These are phyloP conservation scores for Pythium guiyangense DNA, from an alignment of 352 stramenopile species.

Conservation along the genomic window DNA sequence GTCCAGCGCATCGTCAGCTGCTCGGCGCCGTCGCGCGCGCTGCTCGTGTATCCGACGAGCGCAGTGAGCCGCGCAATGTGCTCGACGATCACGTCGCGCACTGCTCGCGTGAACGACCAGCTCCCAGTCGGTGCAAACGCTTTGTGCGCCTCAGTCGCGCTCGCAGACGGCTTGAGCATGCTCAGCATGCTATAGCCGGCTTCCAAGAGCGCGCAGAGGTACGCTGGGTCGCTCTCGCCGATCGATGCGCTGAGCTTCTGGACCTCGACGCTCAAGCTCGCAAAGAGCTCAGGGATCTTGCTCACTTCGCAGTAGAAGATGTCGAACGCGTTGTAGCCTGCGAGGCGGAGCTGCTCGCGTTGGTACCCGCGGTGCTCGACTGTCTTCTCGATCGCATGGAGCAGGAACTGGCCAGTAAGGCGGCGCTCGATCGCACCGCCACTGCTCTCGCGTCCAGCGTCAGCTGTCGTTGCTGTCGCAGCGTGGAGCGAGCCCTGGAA, in stretches of 20 bases:
- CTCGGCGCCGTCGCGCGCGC: neutral
- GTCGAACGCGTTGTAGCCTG: slow-evolving; percentile 84
- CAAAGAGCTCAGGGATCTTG: slow-evolving; percentile 70
- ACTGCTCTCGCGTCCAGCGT: neutral
- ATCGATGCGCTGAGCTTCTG: slow-evolving; percentile 44
- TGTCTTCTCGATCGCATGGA: slow-evolving; percentile 70
- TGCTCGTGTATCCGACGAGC: slow-evolving; percentile 41
- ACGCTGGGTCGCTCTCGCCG: slow-evolving; percentile 55
- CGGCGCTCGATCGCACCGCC: slow-evolving; percentile 22
- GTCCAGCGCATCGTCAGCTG: slow-evolving; percentile 41
- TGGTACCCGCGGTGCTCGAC: slow-evolving; percentile 73
- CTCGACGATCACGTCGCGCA: slow-evolving; percentile 56
- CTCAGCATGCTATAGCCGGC: slow-evolving; percentile 67
- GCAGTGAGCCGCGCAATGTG: slow-evolving; percentile 56
- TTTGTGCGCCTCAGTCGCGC: slow-evolving; percentile 14
- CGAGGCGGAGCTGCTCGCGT: slow-evolving; percentile 70
- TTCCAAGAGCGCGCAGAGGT: slow-evolving; percentile 58
- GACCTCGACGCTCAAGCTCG: slow-evolving; percentile 47
- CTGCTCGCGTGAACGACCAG: slow-evolving; percentile 57
- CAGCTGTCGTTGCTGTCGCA: too few relatives aligned
- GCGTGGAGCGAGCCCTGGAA: slow-evolving; percentile 63
- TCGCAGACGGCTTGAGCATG: slow-evolving; percentile 37
- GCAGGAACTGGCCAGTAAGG: slow-evolving; percentile 54
- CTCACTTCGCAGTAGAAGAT: slow-evolving; percentile 87
- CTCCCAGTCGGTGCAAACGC: slow-evolving; percentile 28